A percentile compares a stretch with the other conserved stretches of the same genome.
Conservation (phyloP, 495 filamentous ascomycete genomes). For the Neurospora sp. region DNA sequence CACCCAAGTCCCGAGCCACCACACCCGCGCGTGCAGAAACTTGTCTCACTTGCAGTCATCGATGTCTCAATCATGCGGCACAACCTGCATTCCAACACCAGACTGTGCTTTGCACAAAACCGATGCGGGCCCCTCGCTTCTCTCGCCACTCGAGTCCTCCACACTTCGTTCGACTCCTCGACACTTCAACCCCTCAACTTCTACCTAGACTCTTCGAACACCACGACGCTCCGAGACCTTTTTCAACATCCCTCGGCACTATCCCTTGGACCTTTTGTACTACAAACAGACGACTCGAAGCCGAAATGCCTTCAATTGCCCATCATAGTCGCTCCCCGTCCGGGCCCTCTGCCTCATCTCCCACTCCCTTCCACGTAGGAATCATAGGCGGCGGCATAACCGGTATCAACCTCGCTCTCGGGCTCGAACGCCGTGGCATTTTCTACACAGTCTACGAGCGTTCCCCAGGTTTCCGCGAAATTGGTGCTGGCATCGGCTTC, state of each 20-base stretch:
- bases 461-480: conserved; percentile 39
- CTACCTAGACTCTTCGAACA: background rate
- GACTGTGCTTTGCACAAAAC: background rate
- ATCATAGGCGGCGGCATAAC: conserved; percentile 54
- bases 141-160: background rate
- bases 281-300: background rate
- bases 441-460: conserved; percentile 47
- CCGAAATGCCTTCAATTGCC: conserved; percentile 2
- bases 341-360: conserved; percentile 10
- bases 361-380: conserved; percentile 29
- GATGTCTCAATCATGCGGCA: background rate
- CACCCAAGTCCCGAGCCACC: background rate
- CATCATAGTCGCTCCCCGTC: background rate
- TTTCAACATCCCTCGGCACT: no score
- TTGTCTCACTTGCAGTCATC: background rate
- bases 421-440: conserved; percentile 41
- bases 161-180: background rate
- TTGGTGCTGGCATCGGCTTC: conserved; percentile 51
- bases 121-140: background rate
- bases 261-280: no score
- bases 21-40: background rate
- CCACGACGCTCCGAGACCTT: no score
- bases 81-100: background rate
- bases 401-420: conserved; percentile 46
- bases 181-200: background rate